phyloP scores from a whole-genome alignment of 2,329 filamentous ascomycete species.

The Microascus cirrosus region DNA sequence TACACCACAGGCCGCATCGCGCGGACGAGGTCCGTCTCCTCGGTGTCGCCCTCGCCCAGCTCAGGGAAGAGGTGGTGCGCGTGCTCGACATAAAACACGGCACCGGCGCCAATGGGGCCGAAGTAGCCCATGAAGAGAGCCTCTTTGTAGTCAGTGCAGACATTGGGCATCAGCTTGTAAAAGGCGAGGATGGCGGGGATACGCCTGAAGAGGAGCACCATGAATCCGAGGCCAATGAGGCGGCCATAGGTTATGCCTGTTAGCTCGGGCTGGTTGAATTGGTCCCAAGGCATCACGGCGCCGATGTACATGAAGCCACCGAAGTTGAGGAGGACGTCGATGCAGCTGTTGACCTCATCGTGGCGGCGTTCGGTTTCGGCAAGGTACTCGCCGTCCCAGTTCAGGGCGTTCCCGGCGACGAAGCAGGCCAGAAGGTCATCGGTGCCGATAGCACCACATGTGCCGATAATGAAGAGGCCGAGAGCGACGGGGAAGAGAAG shows the following conservation, averaged over 20 bases:
- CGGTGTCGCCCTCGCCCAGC: slow-evolving; percentile 19
- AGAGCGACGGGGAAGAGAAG: slow-evolving; percentile 38
- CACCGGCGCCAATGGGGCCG: slow-evolving; percentile 66
- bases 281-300: slow-evolving; percentile 39
- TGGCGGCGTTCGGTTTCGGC: slow-evolving; percentile 42
- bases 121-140: slow-evolving; percentile 57
- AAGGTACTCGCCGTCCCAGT: slow-evolving; percentile 50
- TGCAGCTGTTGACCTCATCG: slow-evolving; percentile 47
- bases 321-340: slow-evolving; percentile 49
- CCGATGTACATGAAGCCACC: slow-evolving; percentile 51
- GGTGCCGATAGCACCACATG: slow-evolving; percentile 44
- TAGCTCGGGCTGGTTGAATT: slow-evolving; percentile 37
- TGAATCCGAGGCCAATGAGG: slow-evolving; percentile 37
- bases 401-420: slow-evolving; percentile 45
- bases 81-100: slow-evolving; percentile 60
- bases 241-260: slow-evolving; percentile 40
- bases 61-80: slow-evolving; percentile 26
- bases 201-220: slow-evolving; percentile 42
- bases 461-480: slow-evolving; percentile 45
- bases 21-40: slow-evolving; percentile 21
- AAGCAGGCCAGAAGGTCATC: slow-evolving; percentile 52
- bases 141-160: slow-evolving; percentile 40
- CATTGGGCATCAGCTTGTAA: slow-evolving; percentile 43
- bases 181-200: slow-evolving; percentile 42
- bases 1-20: slow-evolving; percentile 27